These are phyloP conservation scores for Collybia mongolica DNA, from an alignment of 768 basidiomycete genomes.

Conservation along the genomic window DNA sequence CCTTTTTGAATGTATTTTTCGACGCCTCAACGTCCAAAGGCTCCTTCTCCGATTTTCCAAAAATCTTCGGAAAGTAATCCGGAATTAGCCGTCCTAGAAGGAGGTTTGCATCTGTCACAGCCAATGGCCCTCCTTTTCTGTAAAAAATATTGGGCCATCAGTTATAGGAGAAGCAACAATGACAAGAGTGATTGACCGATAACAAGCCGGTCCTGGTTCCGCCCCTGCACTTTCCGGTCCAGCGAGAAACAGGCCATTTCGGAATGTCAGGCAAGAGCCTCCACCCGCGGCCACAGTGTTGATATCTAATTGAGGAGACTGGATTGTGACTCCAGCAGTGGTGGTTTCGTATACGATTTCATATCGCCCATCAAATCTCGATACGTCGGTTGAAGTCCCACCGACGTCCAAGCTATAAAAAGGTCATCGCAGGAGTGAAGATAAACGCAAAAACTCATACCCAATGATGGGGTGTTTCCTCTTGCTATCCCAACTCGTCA, in stretches of 20 bases:
- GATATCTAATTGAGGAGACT: slow-evolving; percentile 91
- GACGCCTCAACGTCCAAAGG: slow-evolving; percentile 78
- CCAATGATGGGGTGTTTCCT: slow-evolving; percentile 78
- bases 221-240: slow-evolving; percentile 95
- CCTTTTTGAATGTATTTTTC: slow-evolving; percentile 58
- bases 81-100: slow-evolving; percentile 86
- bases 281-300: slow-evolving; percentile 97
- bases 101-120: slow-evolving; percentile 92
- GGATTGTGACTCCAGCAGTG: slow-evolving; percentile 90
- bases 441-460: slow-evolving; percentile 36
- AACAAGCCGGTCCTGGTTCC: slow-evolving; percentile 91
- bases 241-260: slow-evolving; percentile 86
- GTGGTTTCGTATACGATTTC: slow-evolving; percentile 96
- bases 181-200: slow-evolving; percentile 48
- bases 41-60: slow-evolving; percentile 86
- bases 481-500: slow-evolving; percentile 86
- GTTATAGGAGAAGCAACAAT: neutral
- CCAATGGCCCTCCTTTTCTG: slow-evolving; percentile 89
- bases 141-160: slow-evolving; percentile 3
- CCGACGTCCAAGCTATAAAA: slow-evolving; percentile 78
- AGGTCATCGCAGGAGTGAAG: neutral
- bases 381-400: slow-evolving; percentile 94
- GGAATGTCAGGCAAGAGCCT: slow-evolving; percentile 85
- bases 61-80: slow-evolving; percentile 93
- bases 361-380: slow-evolving; percentile 86